Percentiles rank a stretch among this genome's conserved stretches.
These are phyloP conservation scores for Pochonia chlamydosporia DNA, from an alignment of 2,329 filamentous ascomycete genomes.

Conservation along the genomic window DNA sequence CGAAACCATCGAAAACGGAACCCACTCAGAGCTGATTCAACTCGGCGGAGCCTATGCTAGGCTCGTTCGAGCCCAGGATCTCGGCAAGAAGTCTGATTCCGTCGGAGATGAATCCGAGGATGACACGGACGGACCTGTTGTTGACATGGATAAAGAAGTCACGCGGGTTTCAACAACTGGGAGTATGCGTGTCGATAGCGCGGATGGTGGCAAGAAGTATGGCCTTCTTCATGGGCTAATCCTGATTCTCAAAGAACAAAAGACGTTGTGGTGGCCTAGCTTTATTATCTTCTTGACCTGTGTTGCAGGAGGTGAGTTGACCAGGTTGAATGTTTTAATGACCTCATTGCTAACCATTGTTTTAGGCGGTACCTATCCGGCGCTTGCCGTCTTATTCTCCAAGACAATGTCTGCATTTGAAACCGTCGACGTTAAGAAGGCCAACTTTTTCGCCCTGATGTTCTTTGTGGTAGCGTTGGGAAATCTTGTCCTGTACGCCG, in stretches of 20 bases:
- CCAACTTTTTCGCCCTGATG: conserved; percentile 51
- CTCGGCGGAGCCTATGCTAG: conserved; percentile 42
- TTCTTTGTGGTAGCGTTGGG: conserved; percentile 47
- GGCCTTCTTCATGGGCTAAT: conserved; percentile 23
- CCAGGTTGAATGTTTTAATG: background rate
- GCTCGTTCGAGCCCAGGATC: conserved; percentile 40
- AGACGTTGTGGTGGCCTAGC: conserved; percentile 17
- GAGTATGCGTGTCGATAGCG: conserved; percentile 6
- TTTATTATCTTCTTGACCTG: conserved; percentile 16
- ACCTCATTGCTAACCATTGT: background rate
- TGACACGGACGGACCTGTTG: conserved; percentile 14
- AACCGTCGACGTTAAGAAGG: conserved; percentile 22
- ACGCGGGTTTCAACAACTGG: conserved; percentile 18
- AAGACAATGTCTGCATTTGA: conserved; percentile 28
- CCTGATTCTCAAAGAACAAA: conserved; percentile 25
- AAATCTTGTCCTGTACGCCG: conserved; percentile 37
- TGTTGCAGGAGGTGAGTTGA: conserved; percentile 20
- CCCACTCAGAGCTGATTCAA: conserved; percentile 51
- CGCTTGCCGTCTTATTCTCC: conserved; percentile 33
- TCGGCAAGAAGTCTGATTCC: conserved; percentile 17
- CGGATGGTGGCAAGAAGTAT: conserved; percentile 12
- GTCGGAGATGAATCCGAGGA: conserved; percentile 8
- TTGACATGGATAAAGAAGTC: conserved; percentile 19
- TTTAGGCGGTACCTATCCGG: conserved; percentile 32
- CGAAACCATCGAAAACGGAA: conserved; percentile 54